Evolutionary conservation across 2,329 filamentous ascomycete genomes (phyloP).

Genomic region (Penicillium janthinellum): DNA sequence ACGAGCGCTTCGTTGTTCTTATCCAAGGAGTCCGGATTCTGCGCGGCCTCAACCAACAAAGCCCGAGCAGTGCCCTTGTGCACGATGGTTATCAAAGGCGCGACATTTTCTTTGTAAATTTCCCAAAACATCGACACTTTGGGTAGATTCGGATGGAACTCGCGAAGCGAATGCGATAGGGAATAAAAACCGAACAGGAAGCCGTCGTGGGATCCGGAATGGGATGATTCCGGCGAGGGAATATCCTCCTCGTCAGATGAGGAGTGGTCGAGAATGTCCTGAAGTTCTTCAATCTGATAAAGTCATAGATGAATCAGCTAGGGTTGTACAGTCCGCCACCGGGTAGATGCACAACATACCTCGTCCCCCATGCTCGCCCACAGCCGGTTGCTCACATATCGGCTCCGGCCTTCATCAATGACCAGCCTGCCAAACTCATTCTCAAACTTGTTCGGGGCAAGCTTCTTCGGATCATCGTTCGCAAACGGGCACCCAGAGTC

Average conservation of each 20-base stretch:
- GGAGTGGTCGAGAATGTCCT: conserved; percentile 60
- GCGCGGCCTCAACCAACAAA: conserved; percentile 53
- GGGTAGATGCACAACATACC: conserved; percentile 34
- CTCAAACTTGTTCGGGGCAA: conserved; percentile 23
- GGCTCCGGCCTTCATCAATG: conserved; percentile 60
- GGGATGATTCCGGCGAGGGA: conserved; percentile 49
- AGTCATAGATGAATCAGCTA: neutral
- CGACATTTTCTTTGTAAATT: conserved; percentile 63
- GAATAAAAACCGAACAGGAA: conserved; percentile 65
- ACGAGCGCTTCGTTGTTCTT: conserved; percentile 60
- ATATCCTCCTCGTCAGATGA: conserved; percentile 59
- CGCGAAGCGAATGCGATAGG: conserved; percentile 56
- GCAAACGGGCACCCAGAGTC: conserved; percentile 21
- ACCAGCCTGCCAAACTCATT: conserved; percentile 59
- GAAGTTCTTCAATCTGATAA: conserved; percentile 60
- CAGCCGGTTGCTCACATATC: conserved; percentile 64
- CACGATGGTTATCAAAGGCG: conserved; percentile 62
- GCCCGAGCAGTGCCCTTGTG: conserved; percentile 58
- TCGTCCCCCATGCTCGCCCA: conserved; percentile 65
- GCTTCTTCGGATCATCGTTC: conserved; percentile 27
- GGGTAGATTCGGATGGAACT: conserved; percentile 57
- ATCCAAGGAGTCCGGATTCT: conserved; percentile 52
- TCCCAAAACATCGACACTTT: conserved; percentile 58
- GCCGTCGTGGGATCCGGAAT: conserved; percentile 54
- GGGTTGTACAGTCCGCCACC: neutral